Evolutionary conservation across 139 green algal species (phyloP).

Genomic region (Volvox reticuliferus): DNA sequence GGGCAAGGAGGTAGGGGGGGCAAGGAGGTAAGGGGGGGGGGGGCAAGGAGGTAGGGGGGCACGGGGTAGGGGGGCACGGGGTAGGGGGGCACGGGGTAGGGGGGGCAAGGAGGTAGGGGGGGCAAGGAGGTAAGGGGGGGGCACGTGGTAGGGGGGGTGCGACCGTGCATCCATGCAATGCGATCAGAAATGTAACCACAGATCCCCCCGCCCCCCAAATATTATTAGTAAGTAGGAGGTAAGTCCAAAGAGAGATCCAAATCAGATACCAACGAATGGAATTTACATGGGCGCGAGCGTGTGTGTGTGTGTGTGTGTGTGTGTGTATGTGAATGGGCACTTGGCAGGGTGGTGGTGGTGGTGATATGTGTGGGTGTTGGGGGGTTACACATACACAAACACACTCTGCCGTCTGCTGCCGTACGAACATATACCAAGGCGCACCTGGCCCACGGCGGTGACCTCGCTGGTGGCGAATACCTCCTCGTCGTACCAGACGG

Average conservation of each 20-base stretch:
- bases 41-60: neutral
- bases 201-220: too few species aligned
- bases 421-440: neutral
- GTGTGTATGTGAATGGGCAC: too few species aligned
- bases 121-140: neutral
- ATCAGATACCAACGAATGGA: neutral
- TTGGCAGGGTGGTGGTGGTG: too few species aligned
- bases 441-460: conserved; percentile 89
- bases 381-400: too few species aligned
- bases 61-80: too few species aligned
- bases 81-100: neutral
- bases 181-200: too few species aligned
- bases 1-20: neutral
- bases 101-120: neutral
- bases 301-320: too few species aligned
- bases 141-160: neutral
- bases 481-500: conserved; percentile 91
- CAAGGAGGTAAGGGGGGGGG: neutral
- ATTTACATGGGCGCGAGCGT: neutral
- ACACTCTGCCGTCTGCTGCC: too few species aligned
- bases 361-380: too few species aligned
- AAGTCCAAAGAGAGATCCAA: too few species aligned
- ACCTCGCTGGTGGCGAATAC: conserved; percentile 89
- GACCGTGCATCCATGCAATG: too few species aligned
- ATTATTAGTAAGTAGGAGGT: too few species aligned